phyloP scores from a whole-genome alignment of 306 rosid genomes.

The Prunus mume region DNA sequence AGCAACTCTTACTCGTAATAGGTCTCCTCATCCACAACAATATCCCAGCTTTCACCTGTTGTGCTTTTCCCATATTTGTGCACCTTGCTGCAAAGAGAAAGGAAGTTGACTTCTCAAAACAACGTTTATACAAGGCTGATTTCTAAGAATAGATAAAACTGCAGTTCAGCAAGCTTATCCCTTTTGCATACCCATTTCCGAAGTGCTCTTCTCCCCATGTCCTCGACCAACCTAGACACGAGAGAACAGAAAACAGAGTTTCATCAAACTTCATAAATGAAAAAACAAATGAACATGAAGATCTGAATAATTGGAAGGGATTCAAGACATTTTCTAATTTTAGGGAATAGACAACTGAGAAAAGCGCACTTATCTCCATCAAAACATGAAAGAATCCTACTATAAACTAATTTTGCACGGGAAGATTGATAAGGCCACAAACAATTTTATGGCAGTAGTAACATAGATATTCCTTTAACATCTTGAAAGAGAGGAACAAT shows the following conservation, averaged over 20 bases:
- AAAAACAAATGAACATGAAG: constrained; percentile 1
- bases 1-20: constrained; percentile 71
- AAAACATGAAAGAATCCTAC: not conserved
- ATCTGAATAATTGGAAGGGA: constrained; percentile 14
- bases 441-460: not conserved
- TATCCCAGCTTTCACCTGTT: constrained; percentile 96
- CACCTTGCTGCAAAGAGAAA: constrained; percentile 69
- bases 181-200: constrained; percentile 76
- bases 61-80: constrained; percentile 98
- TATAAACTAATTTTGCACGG: not conserved
- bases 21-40: constrained; percentile 88
- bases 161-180: constrained; percentile 2
- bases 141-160: not conserved
- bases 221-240: constrained; percentile 91
- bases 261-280: constrained; percentile 8
- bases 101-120: constrained; percentile 4
- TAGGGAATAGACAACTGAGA: not conserved
- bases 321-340: not conserved
- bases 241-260: constrained; percentile 10
- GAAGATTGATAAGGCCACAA: not conserved
- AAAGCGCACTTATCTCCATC: not conserved
- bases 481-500: too few species aligned
- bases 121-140: not conserved
- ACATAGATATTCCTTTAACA: not conserved
- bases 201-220: constrained; percentile 99